Conservation (phyloP, 441 rosid species). For the Pelargonium cotyledonis region DNA sequence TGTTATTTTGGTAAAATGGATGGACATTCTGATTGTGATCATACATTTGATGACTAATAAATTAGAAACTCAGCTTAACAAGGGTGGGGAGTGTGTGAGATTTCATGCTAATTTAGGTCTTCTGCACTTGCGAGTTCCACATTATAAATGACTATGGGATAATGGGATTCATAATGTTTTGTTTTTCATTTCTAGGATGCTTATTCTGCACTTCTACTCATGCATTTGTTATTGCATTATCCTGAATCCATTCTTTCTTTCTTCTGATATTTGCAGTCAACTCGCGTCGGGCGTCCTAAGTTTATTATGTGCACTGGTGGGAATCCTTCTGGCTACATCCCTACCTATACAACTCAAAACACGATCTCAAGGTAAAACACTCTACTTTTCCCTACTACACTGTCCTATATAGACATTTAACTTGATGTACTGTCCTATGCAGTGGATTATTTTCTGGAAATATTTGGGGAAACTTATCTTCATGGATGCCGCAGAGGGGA, state of each 20-base stretch:
- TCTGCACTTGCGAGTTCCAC: not conserved
- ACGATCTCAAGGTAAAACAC: slow-evolving; percentile 50
- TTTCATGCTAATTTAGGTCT: not conserved
- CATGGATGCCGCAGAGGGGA: slow-evolving; percentile 87
- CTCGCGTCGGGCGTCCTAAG: slow-evolving; percentile 73
- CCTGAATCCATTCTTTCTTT: slow-evolving; percentile 15
- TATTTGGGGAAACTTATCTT: slow-evolving; percentile 74
- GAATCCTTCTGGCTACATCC: slow-evolving; percentile 56
- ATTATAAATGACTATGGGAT: not conserved
- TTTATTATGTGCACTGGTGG: slow-evolving; percentile 88
- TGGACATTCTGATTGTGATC: too few species aligned
- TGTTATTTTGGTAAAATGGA: not conserved
- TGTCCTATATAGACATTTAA: slow-evolving; percentile 5
- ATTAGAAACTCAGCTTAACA: not conserved
- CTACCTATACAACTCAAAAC: slow-evolving; percentile 57
- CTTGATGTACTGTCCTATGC: slow-evolving; percentile 23
- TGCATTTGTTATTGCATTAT: not conserved
- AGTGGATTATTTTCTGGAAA: slow-evolving; percentile 74
- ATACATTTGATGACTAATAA: not conserved
- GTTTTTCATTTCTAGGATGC: not conserved
- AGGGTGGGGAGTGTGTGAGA: not conserved
- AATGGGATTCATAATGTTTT: not conserved
- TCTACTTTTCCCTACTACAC: not conserved
- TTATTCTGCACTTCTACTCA: not conserved
- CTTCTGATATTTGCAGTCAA: slow-evolving; percentile 45